A percentile compares a stretch with the other conserved stretches of the same genome.
phyloP scores from a whole-genome alignment of 2,329 filamentous ascomycete species.

The Rosellinia necatrix region DNA sequence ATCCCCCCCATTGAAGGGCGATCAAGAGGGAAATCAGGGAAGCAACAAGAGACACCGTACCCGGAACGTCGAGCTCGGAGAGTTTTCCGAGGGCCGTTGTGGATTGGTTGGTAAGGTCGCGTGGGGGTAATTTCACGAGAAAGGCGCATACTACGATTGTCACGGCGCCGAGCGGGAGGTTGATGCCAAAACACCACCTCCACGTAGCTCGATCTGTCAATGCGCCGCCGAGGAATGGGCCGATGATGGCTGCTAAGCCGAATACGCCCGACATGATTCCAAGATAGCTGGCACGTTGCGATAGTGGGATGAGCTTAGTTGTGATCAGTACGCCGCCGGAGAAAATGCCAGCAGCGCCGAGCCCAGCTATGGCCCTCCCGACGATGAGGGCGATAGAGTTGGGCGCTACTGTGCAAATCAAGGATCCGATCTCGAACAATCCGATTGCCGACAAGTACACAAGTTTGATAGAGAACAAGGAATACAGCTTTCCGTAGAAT shows the following conservation, averaged over 20 bases:
- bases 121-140: neutral
- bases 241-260: constrained; percentile 23
- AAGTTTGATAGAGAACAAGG: constrained; percentile 26
- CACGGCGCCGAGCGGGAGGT: constrained; percentile 44
- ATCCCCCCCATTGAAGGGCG: constrained; percentile 42
- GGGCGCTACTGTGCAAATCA: constrained; percentile 53
- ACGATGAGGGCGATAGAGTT: constrained; percentile 2
- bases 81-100: constrained; percentile 22
- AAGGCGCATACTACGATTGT: constrained; percentile 12
- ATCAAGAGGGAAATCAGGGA: constrained; percentile 39
- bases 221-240: constrained; percentile 22
- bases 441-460: constrained; percentile 48
- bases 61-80: constrained; percentile 30
- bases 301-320: constrained; percentile 15
- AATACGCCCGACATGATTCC: constrained; percentile 22
- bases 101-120: neutral
- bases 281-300: constrained; percentile 18
- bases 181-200: constrained; percentile 35
- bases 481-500: constrained; percentile 37
- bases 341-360: constrained; percentile 2
- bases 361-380: constrained; percentile 2
- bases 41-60: constrained; percentile 35
- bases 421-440: constrained; percentile 59
- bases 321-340: constrained; percentile 13
- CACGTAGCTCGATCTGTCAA: constrained; percentile 17